Conservation (phyloP, 805 yeast genomes). For the Lipomyces sp. region DNA sequence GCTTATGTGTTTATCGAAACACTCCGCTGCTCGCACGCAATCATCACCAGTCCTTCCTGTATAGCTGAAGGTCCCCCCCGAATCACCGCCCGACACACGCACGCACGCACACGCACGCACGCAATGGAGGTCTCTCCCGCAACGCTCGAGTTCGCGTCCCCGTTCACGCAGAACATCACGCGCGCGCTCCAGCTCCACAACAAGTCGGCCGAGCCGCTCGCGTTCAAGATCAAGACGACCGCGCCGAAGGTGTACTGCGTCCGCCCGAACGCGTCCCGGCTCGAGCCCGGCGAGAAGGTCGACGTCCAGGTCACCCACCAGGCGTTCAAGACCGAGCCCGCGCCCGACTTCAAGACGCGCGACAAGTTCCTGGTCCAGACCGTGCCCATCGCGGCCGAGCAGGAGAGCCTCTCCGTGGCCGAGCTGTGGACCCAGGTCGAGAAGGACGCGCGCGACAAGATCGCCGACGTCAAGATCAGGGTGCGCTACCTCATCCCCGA, state of each 20-base stretch:
- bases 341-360: constrained; percentile 70
- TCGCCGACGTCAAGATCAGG: constrained; percentile 21
- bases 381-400: constrained; percentile 54
- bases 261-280: constrained; percentile 85
- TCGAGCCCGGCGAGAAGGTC: constrained; percentile 68
- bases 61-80: background rate
- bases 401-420: constrained; percentile 13
- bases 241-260: constrained; percentile 96
- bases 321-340: constrained; percentile 74
- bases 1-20: no score
- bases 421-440: constrained; percentile 25
- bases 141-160: constrained; percentile 75
- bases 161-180: constrained; percentile 69
- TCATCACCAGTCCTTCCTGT: background rate
- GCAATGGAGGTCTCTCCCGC: constrained; percentile 71
- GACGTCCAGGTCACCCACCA: constrained; percentile 81
- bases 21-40: no score
- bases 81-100: background rate
- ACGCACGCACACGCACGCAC: background rate
- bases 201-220: constrained; percentile 59
- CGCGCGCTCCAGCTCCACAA: constrained; percentile 56
- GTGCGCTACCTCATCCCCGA: constrained; percentile 12
- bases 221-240: constrained; percentile 96
- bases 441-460: constrained; percentile 9
- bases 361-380: constrained; percentile 91